Conservation (phyloP, 805 yeast species). For the Candida maesae region DNA sequence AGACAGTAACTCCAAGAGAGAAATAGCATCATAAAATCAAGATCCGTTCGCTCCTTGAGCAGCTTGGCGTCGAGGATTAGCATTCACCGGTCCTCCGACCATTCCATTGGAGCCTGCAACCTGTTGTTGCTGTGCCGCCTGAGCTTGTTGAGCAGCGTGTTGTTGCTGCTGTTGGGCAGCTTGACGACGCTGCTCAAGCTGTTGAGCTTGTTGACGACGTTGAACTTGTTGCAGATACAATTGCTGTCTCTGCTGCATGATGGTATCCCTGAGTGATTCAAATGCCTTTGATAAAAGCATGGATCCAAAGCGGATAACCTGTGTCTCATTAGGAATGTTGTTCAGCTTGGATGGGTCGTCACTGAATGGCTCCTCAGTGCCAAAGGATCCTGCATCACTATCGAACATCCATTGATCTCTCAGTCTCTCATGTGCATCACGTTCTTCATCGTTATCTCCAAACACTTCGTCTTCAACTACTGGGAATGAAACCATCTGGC, state of each 20-base stretch:
- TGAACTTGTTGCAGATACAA: slow-evolving; percentile 8
- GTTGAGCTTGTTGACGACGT: slow-evolving; percentile 10
- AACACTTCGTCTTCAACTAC: slow-evolving; percentile 24
- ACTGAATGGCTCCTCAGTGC: slow-evolving; percentile 47
- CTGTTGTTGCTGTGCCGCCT: slow-evolving; percentile 2
- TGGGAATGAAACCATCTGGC: slow-evolving; percentile 41
- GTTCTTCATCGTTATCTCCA: slow-evolving; percentile 20
- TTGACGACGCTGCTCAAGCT: neutral
- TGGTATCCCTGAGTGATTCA: slow-evolving; percentile 72
- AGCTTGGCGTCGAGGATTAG: neutral
- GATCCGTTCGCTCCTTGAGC: neutral
- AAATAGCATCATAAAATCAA: no score
- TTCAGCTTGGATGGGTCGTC: slow-evolving; percentile 82
- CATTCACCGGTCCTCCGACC: no score
- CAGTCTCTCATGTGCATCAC: slow-evolving; percentile 43
- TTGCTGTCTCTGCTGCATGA: slow-evolving; percentile 47
- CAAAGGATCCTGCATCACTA: slow-evolving; percentile 39
- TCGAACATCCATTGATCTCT: slow-evolving; percentile 69
- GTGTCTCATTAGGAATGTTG: slow-evolving; percentile 81
- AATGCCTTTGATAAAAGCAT: slow-evolving; percentile 86
- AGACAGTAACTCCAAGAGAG: no score
- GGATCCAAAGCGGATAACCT: slow-evolving; percentile 85
- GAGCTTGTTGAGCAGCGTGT: slow-evolving; percentile 2
- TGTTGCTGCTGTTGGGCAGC: slow-evolving; percentile 5
- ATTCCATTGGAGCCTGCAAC: no score